Evolutionary conservation across 371 early-diverging fungal genomes (phyloP).

Genomic region (Mortierella sp.): DNA sequence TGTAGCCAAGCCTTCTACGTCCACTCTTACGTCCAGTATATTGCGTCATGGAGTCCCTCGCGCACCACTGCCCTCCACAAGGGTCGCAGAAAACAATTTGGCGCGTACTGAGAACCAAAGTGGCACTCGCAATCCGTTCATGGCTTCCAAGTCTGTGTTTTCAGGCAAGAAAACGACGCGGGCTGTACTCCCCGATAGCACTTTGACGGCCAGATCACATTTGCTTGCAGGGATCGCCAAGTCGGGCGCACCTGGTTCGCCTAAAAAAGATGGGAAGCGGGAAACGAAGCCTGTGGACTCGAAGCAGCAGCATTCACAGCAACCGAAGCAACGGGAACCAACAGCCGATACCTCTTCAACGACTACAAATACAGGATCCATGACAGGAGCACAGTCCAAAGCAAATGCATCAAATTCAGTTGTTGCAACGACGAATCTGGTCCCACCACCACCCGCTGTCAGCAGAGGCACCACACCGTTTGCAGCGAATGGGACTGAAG

Average conservation of each 20-base stretch:
- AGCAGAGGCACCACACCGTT: too few relatives aligned
- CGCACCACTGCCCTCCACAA: conserved; percentile 11
- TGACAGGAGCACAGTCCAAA: too few relatives aligned
- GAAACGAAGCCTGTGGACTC: conserved; percentile 6
- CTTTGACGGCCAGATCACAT: conserved; percentile 16
- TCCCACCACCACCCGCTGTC: too few relatives aligned
- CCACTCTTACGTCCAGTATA: neutral
- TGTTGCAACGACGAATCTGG: too few relatives aligned
- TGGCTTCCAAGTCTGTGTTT: conserved; percentile 12
- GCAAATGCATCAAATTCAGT: too few relatives aligned
- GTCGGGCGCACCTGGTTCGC: neutral
- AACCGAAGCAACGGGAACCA: neutral
- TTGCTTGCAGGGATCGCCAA: conserved; percentile 8
- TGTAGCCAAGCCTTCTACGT: neutral
- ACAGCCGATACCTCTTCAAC: too few relatives aligned
- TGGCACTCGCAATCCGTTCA: conserved; percentile 16
- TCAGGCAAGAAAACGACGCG: conserved; percentile 24
- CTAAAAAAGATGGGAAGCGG: conserved; percentile 20
- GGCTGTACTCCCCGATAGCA: conserved; percentile 27
- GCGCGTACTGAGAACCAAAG: conserved; percentile 16
- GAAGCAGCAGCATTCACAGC: neutral
- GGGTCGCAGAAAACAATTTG: conserved; percentile 15
- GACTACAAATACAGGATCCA: too few relatives aligned
- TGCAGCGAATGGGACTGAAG: too few relatives aligned
- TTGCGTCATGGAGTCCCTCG: conserved; percentile 21